Evolutionary conservation across 2,329 filamentous ascomycete species (phyloP).

Genomic region (Cercospora berteroae): DNA sequence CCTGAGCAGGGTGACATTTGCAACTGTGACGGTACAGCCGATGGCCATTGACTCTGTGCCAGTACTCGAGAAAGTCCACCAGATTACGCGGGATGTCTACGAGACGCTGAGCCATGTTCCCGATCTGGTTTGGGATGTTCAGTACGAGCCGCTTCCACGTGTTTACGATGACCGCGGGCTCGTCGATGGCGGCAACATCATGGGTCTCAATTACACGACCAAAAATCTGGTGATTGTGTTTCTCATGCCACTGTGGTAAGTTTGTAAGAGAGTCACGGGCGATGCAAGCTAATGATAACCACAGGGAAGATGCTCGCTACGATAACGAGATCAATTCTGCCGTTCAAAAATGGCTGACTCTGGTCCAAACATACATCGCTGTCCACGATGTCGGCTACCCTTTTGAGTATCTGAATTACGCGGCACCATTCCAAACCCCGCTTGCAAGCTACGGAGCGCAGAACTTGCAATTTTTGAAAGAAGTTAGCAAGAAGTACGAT

Average conservation of each 20-base stretch:
- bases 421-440: conserved; percentile 38
- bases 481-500: conserved; percentile 39
- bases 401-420: conserved; percentile 40
- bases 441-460: conserved; percentile 35
- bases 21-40: conserved; percentile 9
- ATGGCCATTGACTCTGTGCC: neutral
- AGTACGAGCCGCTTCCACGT: conserved; percentile 12
- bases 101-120: conserved; percentile 1
- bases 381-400: conserved; percentile 12
- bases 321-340: conserved; percentile 5
- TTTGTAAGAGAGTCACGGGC: neutral
- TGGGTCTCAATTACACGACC: conserved; percentile 19
- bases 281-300: neutral
- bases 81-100: conserved; percentile 7
- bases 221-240: conserved; percentile 16
- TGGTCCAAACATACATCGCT: conserved; percentile 9
- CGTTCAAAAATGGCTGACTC: conserved; percentile 6
- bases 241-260: conserved; percentile 7
- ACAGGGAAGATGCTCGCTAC: conserved; percentile 7
- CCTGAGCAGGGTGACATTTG: conserved; percentile 2
- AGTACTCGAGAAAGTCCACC: conserved; percentile 2
- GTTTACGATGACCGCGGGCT: conserved; percentile 9
- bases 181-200: conserved; percentile 2
- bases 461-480: conserved; percentile 32
- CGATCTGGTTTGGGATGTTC: conserved; percentile 15